Percentiles rank a stretch among this genome's conserved stretches.
phyloP scores from a whole-genome alignment of 148 eudicot species.

The Vaccinium corymbosum region DNA sequence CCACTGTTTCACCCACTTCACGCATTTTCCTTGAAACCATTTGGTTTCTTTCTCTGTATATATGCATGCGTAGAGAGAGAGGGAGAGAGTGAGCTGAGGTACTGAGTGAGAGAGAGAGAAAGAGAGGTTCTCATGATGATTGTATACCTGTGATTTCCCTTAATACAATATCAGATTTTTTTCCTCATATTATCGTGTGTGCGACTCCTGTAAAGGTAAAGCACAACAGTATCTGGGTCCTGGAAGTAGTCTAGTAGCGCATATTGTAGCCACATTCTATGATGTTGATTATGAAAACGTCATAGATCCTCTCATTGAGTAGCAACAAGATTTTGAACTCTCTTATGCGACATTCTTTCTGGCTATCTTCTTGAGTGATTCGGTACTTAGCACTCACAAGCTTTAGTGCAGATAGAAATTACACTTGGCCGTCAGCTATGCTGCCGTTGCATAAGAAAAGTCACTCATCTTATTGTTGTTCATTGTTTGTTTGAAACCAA shows the following conservation, averaged over 20 bases:
- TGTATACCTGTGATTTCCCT: too few species aligned
- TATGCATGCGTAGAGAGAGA: too few species aligned
- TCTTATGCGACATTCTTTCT: not conserved
- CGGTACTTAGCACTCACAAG: too few species aligned
- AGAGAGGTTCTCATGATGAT: too few species aligned
- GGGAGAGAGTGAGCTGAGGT: too few species aligned
- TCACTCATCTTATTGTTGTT: not conserved
- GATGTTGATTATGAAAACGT: not conserved
- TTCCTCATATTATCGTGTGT: too few species aligned
- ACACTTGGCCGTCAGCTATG: not conserved
- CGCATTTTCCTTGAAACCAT: too few species aligned
- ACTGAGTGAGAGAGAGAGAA: too few species aligned
- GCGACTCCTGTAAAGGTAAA: too few species aligned
- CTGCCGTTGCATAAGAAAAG: not conserved
- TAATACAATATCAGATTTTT: too few species aligned
- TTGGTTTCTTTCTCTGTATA: too few species aligned
- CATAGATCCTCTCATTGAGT: not conserved
- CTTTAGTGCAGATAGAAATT: not conserved
- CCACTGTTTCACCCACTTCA: too few species aligned
- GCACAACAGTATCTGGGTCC: not conserved
- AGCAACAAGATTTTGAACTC: not conserved
- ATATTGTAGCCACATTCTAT: constrained; percentile 1
- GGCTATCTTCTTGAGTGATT: not conserved
- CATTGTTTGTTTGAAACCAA: not conserved
- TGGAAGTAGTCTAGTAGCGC: not conserved